Percentiles rank a stretch among this genome's conserved stretches.
phyloP scores from a whole-genome alignment of 2,329 filamentous ascomycete genomes.

The Emmonsia crescens region DNA sequence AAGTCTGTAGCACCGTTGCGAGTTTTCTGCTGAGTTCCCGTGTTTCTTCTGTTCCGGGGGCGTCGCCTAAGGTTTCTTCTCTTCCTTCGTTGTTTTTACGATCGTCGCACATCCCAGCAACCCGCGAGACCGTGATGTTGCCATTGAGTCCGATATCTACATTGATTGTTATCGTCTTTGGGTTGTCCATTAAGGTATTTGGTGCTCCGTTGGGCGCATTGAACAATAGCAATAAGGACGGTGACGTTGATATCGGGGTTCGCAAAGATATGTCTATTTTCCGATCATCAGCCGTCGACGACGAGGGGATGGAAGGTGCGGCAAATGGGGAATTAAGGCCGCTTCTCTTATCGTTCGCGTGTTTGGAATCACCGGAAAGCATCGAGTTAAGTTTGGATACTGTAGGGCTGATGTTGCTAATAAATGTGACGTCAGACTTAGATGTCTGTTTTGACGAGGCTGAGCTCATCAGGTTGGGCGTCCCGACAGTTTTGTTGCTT shows the following conservation, averaged over 20 bases:
- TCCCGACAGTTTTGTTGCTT: slow-evolving; percentile 10
- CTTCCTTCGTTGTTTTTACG: slow-evolving; percentile 15
- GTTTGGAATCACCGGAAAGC: slow-evolving; percentile 15
- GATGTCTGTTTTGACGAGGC: background rate
- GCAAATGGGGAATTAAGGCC: background rate
- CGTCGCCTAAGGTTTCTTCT: slow-evolving; percentile 10
- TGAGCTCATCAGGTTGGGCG: slow-evolving; percentile 4
- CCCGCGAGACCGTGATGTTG: slow-evolving; percentile 28
- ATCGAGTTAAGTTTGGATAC: slow-evolving; percentile 49
- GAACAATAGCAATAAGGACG: slow-evolving; percentile 12
- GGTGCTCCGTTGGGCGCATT: slow-evolving; percentile 2
- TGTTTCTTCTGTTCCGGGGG: slow-evolving; percentile 11
- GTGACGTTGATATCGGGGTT: slow-evolving; percentile 8
- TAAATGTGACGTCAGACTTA: slow-evolving; percentile 8
- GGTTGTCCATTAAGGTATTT: slow-evolving; percentile 8
- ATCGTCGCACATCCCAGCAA: slow-evolving; percentile 24
- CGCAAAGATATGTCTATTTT: slow-evolving; percentile 9
- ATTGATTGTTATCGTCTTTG: slow-evolving; percentile 24
- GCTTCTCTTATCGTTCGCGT: background rate
- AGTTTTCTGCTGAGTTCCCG: slow-evolving; percentile 25
- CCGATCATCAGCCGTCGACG: background rate
- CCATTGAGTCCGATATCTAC: slow-evolving; percentile 34
- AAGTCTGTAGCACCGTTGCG: slow-evolving; percentile 29
- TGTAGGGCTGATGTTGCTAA: slow-evolving; percentile 33
- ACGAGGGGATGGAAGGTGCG: background rate